Evolutionary conservation across 1,139 yeast species (phyloP), one percentile per base, ranked within the genome.

Genomic region (Blastobotrys malaysiensis): DNA sequence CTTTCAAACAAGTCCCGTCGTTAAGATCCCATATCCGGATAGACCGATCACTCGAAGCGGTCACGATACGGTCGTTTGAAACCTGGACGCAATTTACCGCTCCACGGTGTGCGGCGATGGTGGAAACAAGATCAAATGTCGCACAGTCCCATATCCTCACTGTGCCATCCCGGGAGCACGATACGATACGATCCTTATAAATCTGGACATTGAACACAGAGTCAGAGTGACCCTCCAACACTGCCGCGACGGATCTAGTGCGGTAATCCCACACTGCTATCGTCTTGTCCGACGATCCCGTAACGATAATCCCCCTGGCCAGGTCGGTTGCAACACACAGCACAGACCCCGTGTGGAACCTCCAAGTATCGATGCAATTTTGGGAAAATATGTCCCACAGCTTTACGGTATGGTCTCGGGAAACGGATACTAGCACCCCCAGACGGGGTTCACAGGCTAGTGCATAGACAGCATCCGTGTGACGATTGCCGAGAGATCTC

Each of bases 111-210:
- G 54, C 52, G 2, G 43, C 11, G 11, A 55, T 18, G 19, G 48
- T 51, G 7, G 27, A 3, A n/a, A 49, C 45, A 22, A 43, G 49
- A 9, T 43, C 24, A n/a, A 43, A 21, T 13, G 55, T 50, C 14
- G 18, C 46, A 18, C 51, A 19, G 21, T 91, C 95, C 99, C 99
- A 93, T 5, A 95, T 80, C 64, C 86, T 84, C 13, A 91, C 77
- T 1, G 97, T 84, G n/a, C 95, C 89, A 69, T 93, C 99, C 69
- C 93, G 93, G 3, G 98, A 90, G 1, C 89, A 91, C 5, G 96
- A 84, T 7, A 55, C 43, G 7, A 51, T 24, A 24, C 51, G 46
- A 21, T 51, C 20, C n/a, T 46, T 11, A 22, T 39, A 50, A 20
- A 53, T 46, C 22, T 43, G 46, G 13, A 53, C 56, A 22, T 53